Evolutionary conservation across 192 early-diverging fungal species (phyloP).

Genomic region (Rhizoclosmatium globosum): DNA sequence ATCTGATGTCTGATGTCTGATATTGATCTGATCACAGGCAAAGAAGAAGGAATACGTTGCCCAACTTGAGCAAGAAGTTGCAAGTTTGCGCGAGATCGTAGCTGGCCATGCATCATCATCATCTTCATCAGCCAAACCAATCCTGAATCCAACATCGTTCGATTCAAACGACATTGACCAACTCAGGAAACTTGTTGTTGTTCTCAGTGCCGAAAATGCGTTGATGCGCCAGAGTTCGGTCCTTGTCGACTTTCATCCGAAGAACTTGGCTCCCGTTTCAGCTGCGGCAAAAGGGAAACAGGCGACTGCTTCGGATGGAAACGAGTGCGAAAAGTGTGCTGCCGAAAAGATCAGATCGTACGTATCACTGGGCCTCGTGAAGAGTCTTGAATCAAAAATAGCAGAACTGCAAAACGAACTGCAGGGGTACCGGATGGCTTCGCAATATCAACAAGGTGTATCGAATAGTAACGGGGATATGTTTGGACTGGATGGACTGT

Average conservation of each 20-base stretch:
- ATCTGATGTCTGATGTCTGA: too few relatives aligned
- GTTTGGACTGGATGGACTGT: not conserved
- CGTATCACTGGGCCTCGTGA: conserved; percentile 21
- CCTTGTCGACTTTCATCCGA: not conserved
- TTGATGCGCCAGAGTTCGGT: conserved; percentile 5
- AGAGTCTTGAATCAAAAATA: conserved; percentile 3
- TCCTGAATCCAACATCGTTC: too few relatives aligned
- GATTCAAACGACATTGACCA: not conserved
- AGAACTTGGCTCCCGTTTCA: not conserved
- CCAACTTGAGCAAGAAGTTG: not conserved
- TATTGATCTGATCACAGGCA: not conserved
- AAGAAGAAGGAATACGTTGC: not conserved
- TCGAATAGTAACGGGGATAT: not conserved
- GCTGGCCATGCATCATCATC: not conserved
- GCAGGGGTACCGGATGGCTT: not conserved
- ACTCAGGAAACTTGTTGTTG: not conserved
- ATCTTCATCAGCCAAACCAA: too few relatives aligned
- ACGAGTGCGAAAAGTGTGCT: not conserved
- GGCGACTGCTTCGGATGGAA: not conserved
- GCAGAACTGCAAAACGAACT: not conserved
- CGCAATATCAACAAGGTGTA: not conserved
- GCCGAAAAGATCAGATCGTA: conserved; percentile 13
- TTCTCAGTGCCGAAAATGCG: conserved; percentile 3
- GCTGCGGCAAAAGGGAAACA: not conserved
- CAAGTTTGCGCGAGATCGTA: not conserved